Evolutionary conservation across 2,329 filamentous ascomycete species (phyloP).

Genomic region (Ascochyta pisi): DNA sequence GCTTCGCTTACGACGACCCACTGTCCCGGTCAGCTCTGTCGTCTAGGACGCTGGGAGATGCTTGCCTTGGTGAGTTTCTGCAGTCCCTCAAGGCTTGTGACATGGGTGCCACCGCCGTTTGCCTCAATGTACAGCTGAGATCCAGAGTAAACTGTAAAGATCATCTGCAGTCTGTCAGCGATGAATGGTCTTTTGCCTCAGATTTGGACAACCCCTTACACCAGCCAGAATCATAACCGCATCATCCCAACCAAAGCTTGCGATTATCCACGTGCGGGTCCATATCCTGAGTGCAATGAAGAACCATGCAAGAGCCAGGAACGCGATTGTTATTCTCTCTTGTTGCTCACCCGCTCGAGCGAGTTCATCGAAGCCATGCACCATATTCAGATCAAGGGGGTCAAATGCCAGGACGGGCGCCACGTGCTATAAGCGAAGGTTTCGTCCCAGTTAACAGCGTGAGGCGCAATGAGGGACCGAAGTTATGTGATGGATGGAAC

Average conservation of each 20-base stretch:
- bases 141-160: constrained; percentile 44
- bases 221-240: constrained; percentile 49
- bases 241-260: constrained; percentile 55
- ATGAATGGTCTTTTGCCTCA: background rate
- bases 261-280: constrained; percentile 49
- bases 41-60: background rate
- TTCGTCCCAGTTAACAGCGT: constrained; percentile 5
- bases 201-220: constrained; percentile 24
- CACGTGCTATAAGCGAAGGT: constrained; percentile 11
- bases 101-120: constrained; percentile 44
- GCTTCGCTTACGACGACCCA: constrained; percentile 46
- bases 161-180: constrained; percentile 31
- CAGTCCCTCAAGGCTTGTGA: constrained; percentile 32
- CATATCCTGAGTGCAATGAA: constrained; percentile 50
- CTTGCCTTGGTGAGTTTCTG: constrained; percentile 39
- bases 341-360: constrained; percentile 30
- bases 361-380: constrained; percentile 26
- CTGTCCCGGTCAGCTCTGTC: constrained; percentile 27
- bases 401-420: constrained; percentile 1
- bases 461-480: constrained; percentile 8
- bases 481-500: constrained; percentile 4
- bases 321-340: constrained; percentile 41
- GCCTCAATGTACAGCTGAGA: constrained; percentile 36
- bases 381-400: constrained; percentile 24
- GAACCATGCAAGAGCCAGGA: constrained; percentile 48